A percentile compares a stretch with the other conserved stretches of the same genome.
Evolutionary conservation across 352 stramenopile genomes (phyloP).

Genomic region (Globisporangium alternatum): DNA sequence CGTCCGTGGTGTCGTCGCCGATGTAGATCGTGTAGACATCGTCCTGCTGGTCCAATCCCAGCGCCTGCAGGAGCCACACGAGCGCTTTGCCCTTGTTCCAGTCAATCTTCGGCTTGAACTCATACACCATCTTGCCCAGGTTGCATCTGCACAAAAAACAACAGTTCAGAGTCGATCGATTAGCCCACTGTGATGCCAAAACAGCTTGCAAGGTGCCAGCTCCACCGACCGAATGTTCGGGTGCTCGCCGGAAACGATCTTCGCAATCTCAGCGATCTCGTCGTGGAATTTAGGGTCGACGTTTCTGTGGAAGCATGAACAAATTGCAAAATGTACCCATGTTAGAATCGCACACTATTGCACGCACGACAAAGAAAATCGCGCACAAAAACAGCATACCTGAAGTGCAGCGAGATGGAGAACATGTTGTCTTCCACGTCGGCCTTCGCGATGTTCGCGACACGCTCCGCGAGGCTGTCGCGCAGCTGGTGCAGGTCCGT

Average conservation of each 20-base stretch:
- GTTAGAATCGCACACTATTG: neutral
- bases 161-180: neutral
- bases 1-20: slow-evolving; percentile 89
- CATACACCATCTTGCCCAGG: slow-evolving; percentile 88
- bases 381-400: slow-evolving; percentile 30
- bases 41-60: slow-evolving; percentile 66
- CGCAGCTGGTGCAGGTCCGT: slow-evolving; percentile 56
- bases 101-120: slow-evolving; percentile 90
- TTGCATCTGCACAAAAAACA: slow-evolving; percentile 46
- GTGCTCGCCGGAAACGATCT: slow-evolving; percentile 37
- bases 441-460: slow-evolving; percentile 52
- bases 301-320: slow-evolving; percentile 34
- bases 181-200: too few relatives aligned
- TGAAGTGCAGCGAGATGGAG: slow-evolving; percentile 87
- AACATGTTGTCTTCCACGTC: slow-evolving; percentile 90
- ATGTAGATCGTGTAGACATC: slow-evolving; percentile 92
- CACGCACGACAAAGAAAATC: neutral
- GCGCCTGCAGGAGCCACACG: slow-evolving; percentile 77
- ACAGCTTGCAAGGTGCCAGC: too few relatives aligned
- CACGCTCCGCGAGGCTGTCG: slow-evolving; percentile 40
- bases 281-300: slow-evolving; percentile 36
- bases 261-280: slow-evolving; percentile 46
- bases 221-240: slow-evolving; percentile 52
- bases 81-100: slow-evolving; percentile 92
- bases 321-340: neutral